A percentile compares a stretch with the other conserved stretches of the same genome.
Conservation (phyloP, 495 filamentous ascomycete species). For the Trichoderma orchidacearum region DNA sequence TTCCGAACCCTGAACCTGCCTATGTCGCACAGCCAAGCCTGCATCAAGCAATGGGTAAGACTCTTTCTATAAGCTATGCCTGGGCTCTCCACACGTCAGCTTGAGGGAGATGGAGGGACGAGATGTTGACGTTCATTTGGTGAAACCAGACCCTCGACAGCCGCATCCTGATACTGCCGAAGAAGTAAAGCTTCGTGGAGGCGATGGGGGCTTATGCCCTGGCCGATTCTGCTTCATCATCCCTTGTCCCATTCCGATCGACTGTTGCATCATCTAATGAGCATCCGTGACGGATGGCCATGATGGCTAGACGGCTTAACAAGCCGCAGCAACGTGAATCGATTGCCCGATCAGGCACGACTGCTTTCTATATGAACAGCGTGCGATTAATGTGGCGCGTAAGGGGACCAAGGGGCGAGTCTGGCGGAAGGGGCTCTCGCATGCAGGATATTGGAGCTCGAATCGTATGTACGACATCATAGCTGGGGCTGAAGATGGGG, state of each 20-base stretch:
- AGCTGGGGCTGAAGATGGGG: too few species aligned
- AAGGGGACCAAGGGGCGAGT: too few species aligned
- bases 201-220: conserved; percentile 19
- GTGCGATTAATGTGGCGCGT: too few species aligned
- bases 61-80: too few species aligned
- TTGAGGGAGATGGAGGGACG: background rate
- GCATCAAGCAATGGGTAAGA: background rate
- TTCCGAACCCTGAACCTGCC: conserved; percentile 1
- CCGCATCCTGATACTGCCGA: conserved; percentile 18
- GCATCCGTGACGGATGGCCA: background rate
- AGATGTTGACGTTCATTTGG: background rate
- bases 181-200: conserved; percentile 22
- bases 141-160: conserved; percentile 16
- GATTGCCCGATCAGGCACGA: too few species aligned
- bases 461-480: too few species aligned
- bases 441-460: too few species aligned
- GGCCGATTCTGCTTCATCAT: conserved; percentile 31
- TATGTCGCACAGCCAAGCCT: background rate
- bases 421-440: too few species aligned
- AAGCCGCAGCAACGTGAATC: too few species aligned
- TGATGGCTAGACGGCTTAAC: background rate
- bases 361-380: too few species aligned
- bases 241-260: conserved; percentile 27
- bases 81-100: too few species aligned
- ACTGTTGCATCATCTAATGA: conserved; percentile 23